A percentile compares a stretch with the other conserved stretches of the same genome.
These are phyloP conservation scores for Kalmusia sp. DNA, from an alignment of 2,329 filamentous ascomycete genomes.

Conservation along the genomic window DNA sequence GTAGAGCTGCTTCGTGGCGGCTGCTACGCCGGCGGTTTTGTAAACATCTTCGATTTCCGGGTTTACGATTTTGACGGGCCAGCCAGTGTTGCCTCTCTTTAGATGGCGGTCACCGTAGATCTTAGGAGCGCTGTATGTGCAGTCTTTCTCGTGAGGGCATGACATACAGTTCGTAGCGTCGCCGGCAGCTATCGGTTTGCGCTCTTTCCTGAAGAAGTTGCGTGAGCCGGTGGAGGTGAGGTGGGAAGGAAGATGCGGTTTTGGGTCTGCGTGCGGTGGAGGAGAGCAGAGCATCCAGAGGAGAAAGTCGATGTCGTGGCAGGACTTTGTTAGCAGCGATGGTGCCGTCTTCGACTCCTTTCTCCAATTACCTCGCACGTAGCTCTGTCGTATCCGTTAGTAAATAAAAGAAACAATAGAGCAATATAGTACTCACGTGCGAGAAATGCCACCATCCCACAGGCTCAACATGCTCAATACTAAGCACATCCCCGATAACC, in stretches of 20 bases:
- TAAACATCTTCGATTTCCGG: constrained; percentile 87
- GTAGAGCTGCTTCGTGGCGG: constrained; percentile 61
- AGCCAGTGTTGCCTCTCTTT: constrained; percentile 70
- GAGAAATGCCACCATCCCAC: constrained; percentile 96
- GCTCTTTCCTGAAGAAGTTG: constrained; percentile 76
- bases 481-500: constrained; percentile 83
- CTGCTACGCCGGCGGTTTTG: constrained; percentile 50
- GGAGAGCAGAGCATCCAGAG: constrained; percentile 90
- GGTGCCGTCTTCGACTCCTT: constrained; percentile 78
- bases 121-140: constrained; percentile 84
- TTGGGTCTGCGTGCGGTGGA: constrained; percentile 47
- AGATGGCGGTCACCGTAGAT: constrained; percentile 79
- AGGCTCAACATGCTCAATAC: constrained; percentile 90
- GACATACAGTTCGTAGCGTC: constrained; percentile 84
- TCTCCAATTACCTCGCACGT: constrained; percentile 79
- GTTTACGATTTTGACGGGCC: constrained; percentile 89
- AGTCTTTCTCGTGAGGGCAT: constrained; percentile 76
- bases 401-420: not conserved
- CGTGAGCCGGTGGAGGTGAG: constrained; percentile 79
- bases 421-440: constrained; percentile 22
- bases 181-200: constrained; percentile 79
- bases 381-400: constrained; percentile 46
- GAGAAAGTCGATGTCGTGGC: constrained; percentile 92
- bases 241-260: constrained; percentile 75
- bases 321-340: constrained; percentile 90